Base-by-base conservation (phyloP, 2,329 filamentous ascomycete species). In the Botrytis squamosa region DNA sequence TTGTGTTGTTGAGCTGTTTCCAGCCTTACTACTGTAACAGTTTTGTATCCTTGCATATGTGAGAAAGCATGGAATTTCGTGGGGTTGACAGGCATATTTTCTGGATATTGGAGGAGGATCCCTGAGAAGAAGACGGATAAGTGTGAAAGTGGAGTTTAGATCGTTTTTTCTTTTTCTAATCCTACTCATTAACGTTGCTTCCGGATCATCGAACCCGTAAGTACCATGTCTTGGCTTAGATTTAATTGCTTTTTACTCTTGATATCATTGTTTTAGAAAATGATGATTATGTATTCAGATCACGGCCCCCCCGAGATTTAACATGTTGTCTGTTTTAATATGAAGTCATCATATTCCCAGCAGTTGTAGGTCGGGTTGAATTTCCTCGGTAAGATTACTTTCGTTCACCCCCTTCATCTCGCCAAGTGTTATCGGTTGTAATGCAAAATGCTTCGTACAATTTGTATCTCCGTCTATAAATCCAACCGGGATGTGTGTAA, bases 11-110 rank as follows among this genome's bases (percentile, higher is more conserved):
- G 64, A 68, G 64, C 64, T 68, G 71, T 68, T 72, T 60, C 71
- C 71, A 72, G 71, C 71, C 71, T 69, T 69, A 72, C 64, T 72
- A 69, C 70, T 68, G 70, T 42, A 60, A 55, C 29, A 49, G 40
- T 40, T 29, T 33, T 57, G 36, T 68, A 72, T 60, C 71, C 71
- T 72, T 68, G 64, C 52, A 68, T 69, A 65, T 46, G 59, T 42
- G 33, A 22, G 57, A 69, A 72, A 49, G 71, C 64, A 72, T 66
- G 66, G 66, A 59, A 57, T 69, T 69, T 69, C 66, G 49, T 69
- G 66, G 66, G 66, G 66, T 69, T 57, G 49, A 57, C 66, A 57
- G 38, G 49, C 38, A 69, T 69, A 33, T 22, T 44, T 12, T 42
- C 40, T 20, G 46, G 65, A 55, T 42, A 52, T 40, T 55, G 65